Conservation (phyloP, 495 filamentous ascomycete genomes). For the Penicillium subrubescens region DNA sequence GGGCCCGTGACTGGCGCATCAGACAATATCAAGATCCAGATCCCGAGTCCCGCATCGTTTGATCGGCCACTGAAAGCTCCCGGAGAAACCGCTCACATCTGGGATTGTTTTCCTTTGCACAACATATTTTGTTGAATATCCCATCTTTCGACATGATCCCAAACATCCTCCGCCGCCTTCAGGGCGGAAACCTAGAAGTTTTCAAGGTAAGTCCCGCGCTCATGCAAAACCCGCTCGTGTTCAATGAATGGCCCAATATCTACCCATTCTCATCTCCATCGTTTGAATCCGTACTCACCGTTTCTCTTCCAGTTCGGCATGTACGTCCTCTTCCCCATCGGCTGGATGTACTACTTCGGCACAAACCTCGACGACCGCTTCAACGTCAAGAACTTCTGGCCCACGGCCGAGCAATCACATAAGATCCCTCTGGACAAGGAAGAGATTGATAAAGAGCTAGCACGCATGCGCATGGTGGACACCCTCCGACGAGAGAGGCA, state of each 20-base stretch:
- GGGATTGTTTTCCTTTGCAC: not conserved
- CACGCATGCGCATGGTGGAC: conserved; percentile 63
- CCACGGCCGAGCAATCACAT: conserved; percentile 79
- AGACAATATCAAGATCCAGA: conserved; percentile 18
- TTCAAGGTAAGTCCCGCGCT: conserved; percentile 70
- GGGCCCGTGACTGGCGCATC: conserved; percentile 21
- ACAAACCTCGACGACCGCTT: conserved; percentile 96
- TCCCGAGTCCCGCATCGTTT: conserved; percentile 10
- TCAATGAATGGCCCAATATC: not conserved
- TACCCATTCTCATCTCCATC: rapidly evolving
- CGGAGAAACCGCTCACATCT: not conserved
- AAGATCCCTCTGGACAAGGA: conserved; percentile 86
- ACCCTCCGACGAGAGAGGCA: conserved; percentile 43
- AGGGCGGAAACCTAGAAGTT: conserved; percentile 91
- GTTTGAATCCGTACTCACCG: not conserved
- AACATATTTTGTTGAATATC: not conserved
- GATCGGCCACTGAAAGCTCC: not conserved
- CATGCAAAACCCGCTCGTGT: too few species aligned
- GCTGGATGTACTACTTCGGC: conserved; percentile 99
- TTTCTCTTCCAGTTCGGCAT: conserved; percentile 75
- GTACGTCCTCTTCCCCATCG: conserved; percentile 98
- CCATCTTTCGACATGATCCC: conserved; percentile 34
- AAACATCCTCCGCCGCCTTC: conserved; percentile 45
- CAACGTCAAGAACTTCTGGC: conserved; percentile 90
- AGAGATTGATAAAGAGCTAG: conserved; percentile 78